phyloP scores from a whole-genome alignment of 345 rosid genomes.

The Euphorbia peplus region DNA sequence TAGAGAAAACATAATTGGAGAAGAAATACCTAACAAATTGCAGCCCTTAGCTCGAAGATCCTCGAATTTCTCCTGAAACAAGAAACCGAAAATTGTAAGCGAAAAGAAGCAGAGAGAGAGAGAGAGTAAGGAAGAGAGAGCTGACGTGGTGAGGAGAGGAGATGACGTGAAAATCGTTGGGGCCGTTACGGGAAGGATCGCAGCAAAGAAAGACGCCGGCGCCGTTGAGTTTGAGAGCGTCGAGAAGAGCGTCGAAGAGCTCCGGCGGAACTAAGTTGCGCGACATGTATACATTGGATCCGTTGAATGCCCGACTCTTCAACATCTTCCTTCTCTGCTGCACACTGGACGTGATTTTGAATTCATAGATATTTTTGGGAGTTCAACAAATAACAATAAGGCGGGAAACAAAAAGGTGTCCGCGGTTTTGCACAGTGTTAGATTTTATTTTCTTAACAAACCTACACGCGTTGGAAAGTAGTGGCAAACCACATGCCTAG shows the following conservation, averaged over 20 bases:
- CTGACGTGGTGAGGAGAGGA: constrained; percentile 68
- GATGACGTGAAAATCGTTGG: constrained; percentile 76
- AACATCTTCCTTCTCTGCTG: constrained; percentile 32
- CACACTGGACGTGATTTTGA: neutral
- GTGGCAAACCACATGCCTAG: too few relatives aligned
- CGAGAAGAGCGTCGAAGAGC: constrained; percentile 76
- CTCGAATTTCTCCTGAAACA: constrained; percentile 77
- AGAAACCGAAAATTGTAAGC: neutral
- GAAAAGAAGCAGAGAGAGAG: constrained; percentile 7
- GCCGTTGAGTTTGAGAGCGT: constrained; percentile 75
- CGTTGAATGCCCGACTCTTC: constrained; percentile 65
- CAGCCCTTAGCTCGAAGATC: constrained; percentile 81
- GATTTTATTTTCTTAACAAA: too few relatives aligned
- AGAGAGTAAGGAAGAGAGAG: constrained; percentile 17
- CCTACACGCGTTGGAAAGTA: too few relatives aligned
- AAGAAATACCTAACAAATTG: constrained; percentile 63
- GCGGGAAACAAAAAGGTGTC: too few relatives aligned
- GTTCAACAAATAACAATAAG: neutral
- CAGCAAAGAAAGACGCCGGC: constrained; percentile 87
- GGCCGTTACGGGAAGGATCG: constrained; percentile 78
- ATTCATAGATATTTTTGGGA: neutral
- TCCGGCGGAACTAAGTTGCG: constrained; percentile 87
- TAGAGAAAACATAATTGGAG: neutral
- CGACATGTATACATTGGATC: constrained; percentile 74
- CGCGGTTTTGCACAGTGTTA: too few relatives aligned